Evolutionary conservation across 1,284 basidiomycete genomes (phyloP), one percentile per base, ranked within the genome.

Genomic region (Vanrija pseudolonga): DNA sequence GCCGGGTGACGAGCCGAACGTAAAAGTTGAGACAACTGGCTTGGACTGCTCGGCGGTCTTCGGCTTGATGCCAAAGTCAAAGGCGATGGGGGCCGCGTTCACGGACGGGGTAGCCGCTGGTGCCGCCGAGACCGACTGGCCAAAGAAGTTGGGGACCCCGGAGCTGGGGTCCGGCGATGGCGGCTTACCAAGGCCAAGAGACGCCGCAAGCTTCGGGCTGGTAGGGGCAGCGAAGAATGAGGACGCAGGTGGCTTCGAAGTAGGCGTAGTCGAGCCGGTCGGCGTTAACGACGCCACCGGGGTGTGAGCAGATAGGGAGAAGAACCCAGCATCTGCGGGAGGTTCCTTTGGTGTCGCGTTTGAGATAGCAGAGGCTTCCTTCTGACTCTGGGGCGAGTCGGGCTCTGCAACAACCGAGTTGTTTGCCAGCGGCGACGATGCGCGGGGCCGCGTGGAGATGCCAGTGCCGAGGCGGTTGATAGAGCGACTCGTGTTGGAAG

Each of bases 341-440:
- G 55, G 51, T 19, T 44, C 51, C 18, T 22, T 26, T 3, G 40
- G 42, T 26, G 24, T 46, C 23, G 53, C 37, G 17, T 23, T 40
- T 4, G 53, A 40, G 17, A 40, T 50, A 8, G 55, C 28, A 12
- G 56, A 39, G 9, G 61, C 52, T 14, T 46, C 37, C 44, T 50
- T 43, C 48, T 50, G 55, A 12, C 57, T 39, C 18, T 68, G 65
- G 24, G 72, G 72, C 11, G 71, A 72, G 44, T 69, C 71, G 1
- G 70, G 70, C 42, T 61, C 56, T 22, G 73, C 69, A 17, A 64
- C 58, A 28, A 72, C 66, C 0, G 67, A 68, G 22, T 58, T 64
- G 17, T 50, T 55, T 6, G 73, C 73, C 1, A 75, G 63, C 8
- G 73, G 73, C 4, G 73, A 75, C 4, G 69, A 71, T 11, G 73